Base-by-base conservation (phyloP, 352 stramenopile species). In the Peronospora farinosa region DNA sequence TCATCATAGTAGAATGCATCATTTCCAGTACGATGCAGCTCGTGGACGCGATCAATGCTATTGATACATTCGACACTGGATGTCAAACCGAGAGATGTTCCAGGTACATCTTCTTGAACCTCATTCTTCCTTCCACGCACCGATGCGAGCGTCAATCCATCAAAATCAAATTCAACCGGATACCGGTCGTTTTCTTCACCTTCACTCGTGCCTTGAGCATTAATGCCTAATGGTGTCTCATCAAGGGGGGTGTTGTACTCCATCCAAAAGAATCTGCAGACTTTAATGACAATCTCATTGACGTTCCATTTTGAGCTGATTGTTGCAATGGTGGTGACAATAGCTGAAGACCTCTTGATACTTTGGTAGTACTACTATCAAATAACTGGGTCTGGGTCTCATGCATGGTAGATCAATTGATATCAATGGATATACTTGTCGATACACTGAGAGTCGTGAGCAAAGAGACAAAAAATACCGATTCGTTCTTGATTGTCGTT, bases 141-240 rank as follows among this genome's bases (percentile, higher is more conserved):
- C 1, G 72, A 60, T 21, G 67, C 69, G 30, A 78, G 41, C 23
- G 72, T 84, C 55, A 80, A 78, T 19, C 51, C 47, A 33, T 84
- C 67, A 40, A 74, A 78, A 28, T 80, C 65, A 37, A 72, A 74
- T 12, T 21, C 13, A 5, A 37, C 19, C 8, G 31, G 12, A 17
- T 59, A 21, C 10, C 12, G 27, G 21, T 51, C 19, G 3, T 54
- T 42, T 31, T 52, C 36, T 9, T 53, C 47, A 30, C n/a, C 10
- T n/a, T n/a, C 41, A 16, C 27, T 51, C 35, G 19, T 30, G 15
- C 44, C 39, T 9, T 49, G 37, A 12, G 15, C 19, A 17, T 31
- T 35, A 8, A 4, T 6, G 5, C 4, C 7, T 1, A 35, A 8
- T 12, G 7, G 11, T 9, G 31, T 35, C 3, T 35, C 10, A n/a